Conservation (phyloP, 2,329 filamentous ascomycete species). For the Orbilia quercus region DNA sequence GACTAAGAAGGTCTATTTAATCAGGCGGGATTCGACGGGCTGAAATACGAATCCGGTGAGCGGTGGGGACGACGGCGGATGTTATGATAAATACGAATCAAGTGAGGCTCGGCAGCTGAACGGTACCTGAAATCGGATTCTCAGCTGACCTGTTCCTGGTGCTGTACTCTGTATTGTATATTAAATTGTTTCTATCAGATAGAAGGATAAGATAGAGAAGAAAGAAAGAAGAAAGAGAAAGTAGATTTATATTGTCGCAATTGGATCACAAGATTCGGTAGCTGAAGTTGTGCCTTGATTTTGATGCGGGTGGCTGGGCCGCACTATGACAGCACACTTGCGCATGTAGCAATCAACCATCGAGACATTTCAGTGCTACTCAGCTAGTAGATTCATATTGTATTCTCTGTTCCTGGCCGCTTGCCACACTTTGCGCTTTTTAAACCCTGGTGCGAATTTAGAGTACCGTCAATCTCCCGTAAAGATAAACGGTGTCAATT, state of each 20-base stretch:
- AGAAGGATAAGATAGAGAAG: slow-evolving; percentile 2
- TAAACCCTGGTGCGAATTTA: slow-evolving; percentile 32
- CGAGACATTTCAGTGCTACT: no score
- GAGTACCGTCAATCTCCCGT: slow-evolving; percentile 43
- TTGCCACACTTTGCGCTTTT: slow-evolving; percentile 11
- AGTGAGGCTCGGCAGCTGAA: slow-evolving; percentile 47
- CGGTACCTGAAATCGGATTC: slow-evolving; percentile 49
- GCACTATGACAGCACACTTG: slow-evolving; percentile 40
- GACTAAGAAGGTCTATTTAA: background rate
- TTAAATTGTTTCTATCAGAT: no score
- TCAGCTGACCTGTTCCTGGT: slow-evolving; percentile 25
- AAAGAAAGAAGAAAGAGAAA: background rate
- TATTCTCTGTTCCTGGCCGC: background rate
- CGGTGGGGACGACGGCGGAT: background rate
- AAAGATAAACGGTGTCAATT: background rate
- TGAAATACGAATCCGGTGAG: slow-evolving; percentile 4
- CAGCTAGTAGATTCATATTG: no score
- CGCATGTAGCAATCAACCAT: no score
- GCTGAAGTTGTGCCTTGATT: slow-evolving; percentile 43
- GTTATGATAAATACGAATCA: slow-evolving; percentile 1
- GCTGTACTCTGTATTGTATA: no score
- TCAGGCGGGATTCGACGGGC: background rate
- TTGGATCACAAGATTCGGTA: slow-evolving; percentile 5
- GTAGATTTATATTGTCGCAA: background rate
- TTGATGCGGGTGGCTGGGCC: slow-evolving; percentile 42